Conservation (phyloP, 2,329 filamentous ascomycete genomes). For the Rhynchosporium graminicola region DNA sequence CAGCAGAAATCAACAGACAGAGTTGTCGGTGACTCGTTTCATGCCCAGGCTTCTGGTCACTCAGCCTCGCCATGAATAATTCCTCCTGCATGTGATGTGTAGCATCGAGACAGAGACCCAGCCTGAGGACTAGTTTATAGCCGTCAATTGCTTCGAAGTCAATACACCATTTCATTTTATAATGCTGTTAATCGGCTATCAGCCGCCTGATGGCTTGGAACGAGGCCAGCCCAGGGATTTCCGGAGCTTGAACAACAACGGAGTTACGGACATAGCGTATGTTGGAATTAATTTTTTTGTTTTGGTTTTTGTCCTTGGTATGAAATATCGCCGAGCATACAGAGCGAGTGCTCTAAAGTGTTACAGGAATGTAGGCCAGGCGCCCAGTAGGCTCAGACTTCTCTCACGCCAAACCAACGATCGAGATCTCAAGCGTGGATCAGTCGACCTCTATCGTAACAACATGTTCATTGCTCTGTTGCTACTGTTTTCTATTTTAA, state of each 20-base stretch:
- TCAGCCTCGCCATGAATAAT: slow-evolving; percentile 5
- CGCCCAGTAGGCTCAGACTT: background rate
- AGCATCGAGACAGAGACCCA: background rate
- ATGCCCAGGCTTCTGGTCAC: background rate
- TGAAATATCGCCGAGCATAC: background rate
- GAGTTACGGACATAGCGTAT: background rate
- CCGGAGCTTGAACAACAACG: background rate
- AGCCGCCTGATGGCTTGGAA: background rate
- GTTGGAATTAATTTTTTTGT: background rate
- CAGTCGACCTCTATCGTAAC: background rate
- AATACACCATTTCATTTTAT: no score
- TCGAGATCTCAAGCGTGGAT: background rate
- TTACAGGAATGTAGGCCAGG: background rate
- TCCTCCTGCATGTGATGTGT: slow-evolving; percentile 6
- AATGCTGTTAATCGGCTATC: background rate
- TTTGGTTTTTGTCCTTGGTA: background rate
- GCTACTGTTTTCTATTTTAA: background rate
- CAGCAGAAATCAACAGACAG: slow-evolving; percentile 1
- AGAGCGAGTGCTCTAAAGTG: background rate
- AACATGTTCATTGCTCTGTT: background rate
- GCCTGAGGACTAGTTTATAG: background rate
- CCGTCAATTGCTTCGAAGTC: background rate
- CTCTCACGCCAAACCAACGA: background rate
- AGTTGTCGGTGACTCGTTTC: slow-evolving; percentile 5
- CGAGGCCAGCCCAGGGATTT: background rate